Evolutionary conservation across 176 grass and related monocot species (phyloP).

Genomic region (Eleusine coracana): DNA sequence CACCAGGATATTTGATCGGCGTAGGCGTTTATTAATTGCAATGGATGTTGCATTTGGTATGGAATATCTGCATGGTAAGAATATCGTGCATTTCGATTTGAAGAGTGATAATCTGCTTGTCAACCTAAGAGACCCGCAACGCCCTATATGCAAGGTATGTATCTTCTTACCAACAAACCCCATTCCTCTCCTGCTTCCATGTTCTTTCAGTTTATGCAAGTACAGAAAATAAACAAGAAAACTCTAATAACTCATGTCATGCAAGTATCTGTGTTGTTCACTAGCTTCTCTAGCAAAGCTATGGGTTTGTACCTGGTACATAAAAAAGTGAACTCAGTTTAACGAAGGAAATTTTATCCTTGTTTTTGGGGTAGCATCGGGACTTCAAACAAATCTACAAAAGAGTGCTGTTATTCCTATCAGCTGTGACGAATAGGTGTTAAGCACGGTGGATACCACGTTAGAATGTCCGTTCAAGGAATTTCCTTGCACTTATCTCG

Average conservation of each 20-base stretch:
- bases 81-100: slow-evolving; percentile 96
- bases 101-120: slow-evolving; percentile 99
- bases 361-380: no score
- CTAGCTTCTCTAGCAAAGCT: neutral
- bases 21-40: slow-evolving; percentile 75
- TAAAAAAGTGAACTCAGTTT: neutral
- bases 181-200: neutral
- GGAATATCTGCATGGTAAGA: slow-evolving; percentile 98
- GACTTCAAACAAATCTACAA: no score
- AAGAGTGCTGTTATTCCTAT: no score
- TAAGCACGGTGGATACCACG: no score
- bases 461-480: no score
- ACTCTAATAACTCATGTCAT: neutral
- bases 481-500: no score
- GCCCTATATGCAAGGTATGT: slow-evolving; percentile 96
- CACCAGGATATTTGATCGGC: slow-evolving; percentile 77
- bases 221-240: neutral
- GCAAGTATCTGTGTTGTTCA: neutral
- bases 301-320: neutral
- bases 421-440: no score
- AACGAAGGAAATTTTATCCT: no score
- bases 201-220: slow-evolving; percentile 14
- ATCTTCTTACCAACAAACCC: neutral
- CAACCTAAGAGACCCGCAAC: slow-evolving; percentile 89
- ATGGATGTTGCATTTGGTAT: slow-evolving; percentile 99